Evolutionary conservation across 78 protist species (phyloP), one percentile per base, ranked within the genome.

Genomic region (Paulinella micropora): DNA sequence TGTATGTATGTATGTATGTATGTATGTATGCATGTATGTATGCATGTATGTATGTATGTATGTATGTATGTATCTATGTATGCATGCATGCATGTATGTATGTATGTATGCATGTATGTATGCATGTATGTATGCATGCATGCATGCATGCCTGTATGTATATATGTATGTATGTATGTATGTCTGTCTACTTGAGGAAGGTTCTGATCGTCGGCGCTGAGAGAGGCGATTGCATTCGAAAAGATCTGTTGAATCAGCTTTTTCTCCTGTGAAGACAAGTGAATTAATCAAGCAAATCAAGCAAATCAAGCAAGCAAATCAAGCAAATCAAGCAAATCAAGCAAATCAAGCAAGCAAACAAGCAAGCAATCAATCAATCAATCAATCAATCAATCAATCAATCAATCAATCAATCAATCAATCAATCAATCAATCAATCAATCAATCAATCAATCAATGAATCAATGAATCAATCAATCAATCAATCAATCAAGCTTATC

Each of bases 191-290:
- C 84, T 64, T 90, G 93, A 26, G 93, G 92, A 0, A 94, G 87
- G 9, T 1, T 2, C 37, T 88, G n/a, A 39, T 94, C 96, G 36
- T 90, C 93, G 1, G 91, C 95, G 2, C 90, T 1, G 28, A 94
- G 90, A 15, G 93, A 1, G 36, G 83, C 92, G 31, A 94, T 92
- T 4, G 96, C 96, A 34, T 93, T 94, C 31, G 36, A 34, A 73
- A 92, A 94, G 41, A 93, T 36, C 39, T 32, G n/a, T 29, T 1
- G 29, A 40, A 73, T 35, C 36, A 23, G 0, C 64, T 0, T 15
- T 31, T 4, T 40, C 51, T 88, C n/a, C 23, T 15, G 32, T 39
- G 6, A 36, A n/a, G 87, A 0, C 29, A 1, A 40, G 37, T 39
- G 34, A 15, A n/a, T n/a, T n/a, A n/a, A n/a, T n/a, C n/a, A n/a